phyloP scores from a whole-genome alignment of 2,329 filamentous ascomycete genomes.

The Sordariomycetes sp. region DNA sequence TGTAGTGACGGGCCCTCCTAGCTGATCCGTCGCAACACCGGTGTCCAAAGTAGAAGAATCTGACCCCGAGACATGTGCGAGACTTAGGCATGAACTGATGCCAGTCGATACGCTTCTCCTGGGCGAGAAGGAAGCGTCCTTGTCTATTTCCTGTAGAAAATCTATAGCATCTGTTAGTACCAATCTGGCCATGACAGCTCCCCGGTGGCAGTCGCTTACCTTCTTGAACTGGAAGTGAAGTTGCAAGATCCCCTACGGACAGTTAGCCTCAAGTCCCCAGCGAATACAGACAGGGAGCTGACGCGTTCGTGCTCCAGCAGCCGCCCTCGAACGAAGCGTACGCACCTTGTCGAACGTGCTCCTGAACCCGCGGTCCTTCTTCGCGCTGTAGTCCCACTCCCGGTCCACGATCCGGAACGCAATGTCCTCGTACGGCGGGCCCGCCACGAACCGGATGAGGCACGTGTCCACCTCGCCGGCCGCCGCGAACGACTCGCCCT shows the following conservation, averaged over 20 bases:
- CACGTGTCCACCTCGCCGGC: slow-evolving; percentile 97
- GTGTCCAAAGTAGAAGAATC: too few species aligned
- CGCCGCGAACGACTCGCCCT: slow-evolving; percentile 84
- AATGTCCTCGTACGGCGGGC: slow-evolving; percentile 91
- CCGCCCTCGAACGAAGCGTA: slow-evolving; percentile 8
- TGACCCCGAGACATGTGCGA: too few species aligned
- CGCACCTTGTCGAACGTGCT: slow-evolving; percentile 95
- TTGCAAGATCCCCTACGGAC: slow-evolving; percentile 73
- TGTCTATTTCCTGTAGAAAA: slow-evolving; percentile 44
- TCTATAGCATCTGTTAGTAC: slow-evolving; percentile 20
- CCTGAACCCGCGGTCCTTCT: slow-evolving; percentile 86
- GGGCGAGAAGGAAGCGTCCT: background rate
- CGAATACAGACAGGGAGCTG: slow-evolving; percentile 1
- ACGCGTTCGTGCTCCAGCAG: background rate
- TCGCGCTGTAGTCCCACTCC: slow-evolving; percentile 98
- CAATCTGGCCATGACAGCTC: background rate
- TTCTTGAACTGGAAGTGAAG: slow-evolving; percentile 99
- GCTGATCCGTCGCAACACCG: too few species aligned
- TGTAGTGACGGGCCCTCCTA: too few species aligned
- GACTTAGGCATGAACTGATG: too few species aligned
- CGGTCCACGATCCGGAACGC: slow-evolving; percentile 96
- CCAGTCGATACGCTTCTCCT: too few species aligned
- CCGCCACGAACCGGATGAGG: slow-evolving; percentile 88
- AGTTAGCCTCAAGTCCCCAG: slow-evolving; percentile 5
- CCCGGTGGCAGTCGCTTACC: slow-evolving; percentile 36